Evolutionary conservation across 1,139 yeast genomes (phyloP).

Genomic region (Debaryomyces psychrophilus): DNA sequence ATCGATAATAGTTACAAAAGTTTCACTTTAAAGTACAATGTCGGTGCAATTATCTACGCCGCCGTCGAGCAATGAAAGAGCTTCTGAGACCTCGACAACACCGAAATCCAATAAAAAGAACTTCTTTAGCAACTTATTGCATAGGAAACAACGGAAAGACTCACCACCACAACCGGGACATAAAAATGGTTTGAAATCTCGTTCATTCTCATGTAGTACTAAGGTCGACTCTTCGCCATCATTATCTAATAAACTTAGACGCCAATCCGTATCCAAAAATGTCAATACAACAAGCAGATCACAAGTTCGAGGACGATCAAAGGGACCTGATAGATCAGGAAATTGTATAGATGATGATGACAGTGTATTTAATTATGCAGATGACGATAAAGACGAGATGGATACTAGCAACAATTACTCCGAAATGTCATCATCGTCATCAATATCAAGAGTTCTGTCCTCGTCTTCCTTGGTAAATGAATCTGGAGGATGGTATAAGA

Average conservation of each 20-base stretch:
- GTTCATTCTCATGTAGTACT: constrained; percentile 4
- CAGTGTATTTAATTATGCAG: constrained; percentile 12
- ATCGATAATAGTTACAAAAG: neutral
- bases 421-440: neutral
- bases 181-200: constrained; percentile 1
- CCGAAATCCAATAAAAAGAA: constrained; percentile 6
- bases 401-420: neutral
- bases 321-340: neutral
- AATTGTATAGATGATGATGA: constrained; percentile 10
- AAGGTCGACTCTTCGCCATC: constrained; percentile 3
- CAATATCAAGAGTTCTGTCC: neutral
- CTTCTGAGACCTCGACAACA: constrained; percentile 2
- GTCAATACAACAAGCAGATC: neutral
- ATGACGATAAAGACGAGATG: constrained; percentile 10
- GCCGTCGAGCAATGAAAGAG: constrained; percentile 8
- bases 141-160: constrained; percentile 1
- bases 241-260: constrained; percentile 1
- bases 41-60: constrained; percentile 12
- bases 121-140: constrained; percentile 10
- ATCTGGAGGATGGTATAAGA: neutral
- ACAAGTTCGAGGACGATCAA: neutral
- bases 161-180: neutral
- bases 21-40: neutral
- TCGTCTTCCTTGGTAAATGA: neutral
- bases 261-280: neutral